A percentile compares a stretch with the other conserved stretches of the same genome.
Conservation (phyloP, 345 rosid species). For the Melastoma malabathricum region DNA sequence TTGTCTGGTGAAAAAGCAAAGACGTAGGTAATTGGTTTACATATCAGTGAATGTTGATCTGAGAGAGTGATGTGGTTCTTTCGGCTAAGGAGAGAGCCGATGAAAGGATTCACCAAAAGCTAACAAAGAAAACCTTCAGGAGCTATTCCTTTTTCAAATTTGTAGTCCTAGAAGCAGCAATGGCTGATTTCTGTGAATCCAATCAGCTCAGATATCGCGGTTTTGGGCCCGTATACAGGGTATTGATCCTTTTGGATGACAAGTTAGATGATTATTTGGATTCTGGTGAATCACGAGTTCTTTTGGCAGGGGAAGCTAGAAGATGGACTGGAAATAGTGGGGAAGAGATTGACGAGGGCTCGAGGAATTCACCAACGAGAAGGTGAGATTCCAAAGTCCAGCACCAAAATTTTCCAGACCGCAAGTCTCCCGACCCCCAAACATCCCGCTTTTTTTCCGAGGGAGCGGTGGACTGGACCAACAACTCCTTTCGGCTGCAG, state of each 20-base stretch:
- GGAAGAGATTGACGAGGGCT: slow-evolving; percentile 26
- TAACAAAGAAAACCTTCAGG: slow-evolving; percentile 8
- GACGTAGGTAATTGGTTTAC: not conserved
- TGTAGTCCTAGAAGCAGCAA: slow-evolving; percentile 24
- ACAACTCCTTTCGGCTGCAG: not conserved
- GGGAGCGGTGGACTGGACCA: not conserved
- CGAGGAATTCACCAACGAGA: slow-evolving; percentile 26
- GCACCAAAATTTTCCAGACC: slow-evolving; percentile 19
- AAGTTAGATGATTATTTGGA: not conserved
- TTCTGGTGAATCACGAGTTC: no score
- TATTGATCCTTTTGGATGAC: not conserved
- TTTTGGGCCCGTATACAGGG: slow-evolving; percentile 16
- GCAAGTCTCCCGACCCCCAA: slow-evolving; percentile 10
- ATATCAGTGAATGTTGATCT: no score
- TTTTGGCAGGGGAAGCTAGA: slow-evolving; percentile 11
- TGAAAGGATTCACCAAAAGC: not conserved
- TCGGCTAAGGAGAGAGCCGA: not conserved
- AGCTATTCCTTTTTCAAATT: slow-evolving; percentile 21
- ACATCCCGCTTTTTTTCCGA: slow-evolving; percentile 11
- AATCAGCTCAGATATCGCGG: slow-evolving; percentile 25
- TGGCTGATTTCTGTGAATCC: slow-evolving; percentile 13
- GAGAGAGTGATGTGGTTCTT: not conserved
- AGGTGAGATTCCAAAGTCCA: slow-evolving; percentile 23
- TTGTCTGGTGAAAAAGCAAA: not conserved
- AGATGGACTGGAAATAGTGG: slow-evolving; percentile 23